A percentile compares a stretch with the other conserved stretches of the same genome.
Conservation (phyloP, 257 asterid species). For the Phtheirospermum japonicum region DNA sequence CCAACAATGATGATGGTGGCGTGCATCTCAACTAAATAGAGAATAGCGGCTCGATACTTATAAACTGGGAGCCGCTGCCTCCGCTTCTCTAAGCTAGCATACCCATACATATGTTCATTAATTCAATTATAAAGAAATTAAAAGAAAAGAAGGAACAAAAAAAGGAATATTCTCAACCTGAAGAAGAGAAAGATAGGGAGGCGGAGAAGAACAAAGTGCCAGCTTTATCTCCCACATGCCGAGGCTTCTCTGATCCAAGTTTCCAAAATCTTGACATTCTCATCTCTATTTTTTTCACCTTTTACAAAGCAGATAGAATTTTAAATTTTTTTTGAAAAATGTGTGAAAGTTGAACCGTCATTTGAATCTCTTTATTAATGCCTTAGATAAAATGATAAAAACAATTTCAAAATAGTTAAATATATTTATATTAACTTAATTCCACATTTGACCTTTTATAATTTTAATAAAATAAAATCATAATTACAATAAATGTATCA, state of each 20-base stretch:
- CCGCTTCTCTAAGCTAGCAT: conserved; percentile 56
- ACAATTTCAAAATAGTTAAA: too few species aligned
- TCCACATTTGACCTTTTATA: too few species aligned
- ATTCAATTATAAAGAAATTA: background rate
- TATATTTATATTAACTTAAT: too few species aligned
- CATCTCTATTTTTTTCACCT: background rate
- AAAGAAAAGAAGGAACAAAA: background rate
- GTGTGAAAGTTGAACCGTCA: too few species aligned
- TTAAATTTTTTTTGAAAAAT: too few species aligned
- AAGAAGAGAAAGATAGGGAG: conserved; percentile 63
- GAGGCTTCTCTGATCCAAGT: conserved; percentile 90
- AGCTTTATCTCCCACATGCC: conserved; percentile 84
- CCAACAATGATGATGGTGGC: conserved; percentile 90
- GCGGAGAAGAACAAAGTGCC: conserved; percentile 63
- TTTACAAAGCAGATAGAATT: too few species aligned
- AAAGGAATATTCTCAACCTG: conserved; percentile 55
- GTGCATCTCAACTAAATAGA: too few species aligned
- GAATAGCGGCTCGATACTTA: conserved; percentile 65
- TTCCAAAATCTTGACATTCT: conserved; percentile 81
- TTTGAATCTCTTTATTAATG: too few species aligned
- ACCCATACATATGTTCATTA: conserved; percentile 46
- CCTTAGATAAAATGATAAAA: too few species aligned
- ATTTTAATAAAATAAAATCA: too few species aligned
- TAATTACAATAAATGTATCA: too few species aligned
- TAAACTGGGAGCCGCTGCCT: conserved; percentile 77